phyloP scores from a whole-genome alignment of 306 rosid genomes.

The Mimosa pudica region DNA sequence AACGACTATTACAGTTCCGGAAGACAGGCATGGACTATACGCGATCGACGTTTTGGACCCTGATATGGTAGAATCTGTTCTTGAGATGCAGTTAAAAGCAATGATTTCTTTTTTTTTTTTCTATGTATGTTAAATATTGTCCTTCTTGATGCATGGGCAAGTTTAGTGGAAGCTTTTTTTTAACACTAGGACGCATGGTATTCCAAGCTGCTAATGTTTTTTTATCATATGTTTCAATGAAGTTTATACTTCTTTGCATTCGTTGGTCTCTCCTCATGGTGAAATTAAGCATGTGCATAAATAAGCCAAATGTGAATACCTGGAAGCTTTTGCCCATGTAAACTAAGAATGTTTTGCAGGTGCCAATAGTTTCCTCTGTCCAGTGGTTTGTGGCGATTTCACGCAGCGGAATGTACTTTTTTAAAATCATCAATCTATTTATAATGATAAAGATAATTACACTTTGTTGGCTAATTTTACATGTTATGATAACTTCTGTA shows the following conservation, averaged over 20 bases:
- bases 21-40: conserved; percentile 81
- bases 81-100: not conserved
- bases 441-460: not conserved
- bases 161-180: not conserved
- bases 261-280: not conserved
- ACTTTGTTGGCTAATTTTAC: not conserved
- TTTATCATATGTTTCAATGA: not conserved
- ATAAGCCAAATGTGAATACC: not conserved
- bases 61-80: conserved; percentile 69
- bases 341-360: not conserved
- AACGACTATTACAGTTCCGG: conserved; percentile 70
- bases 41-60: conserved; percentile 92
- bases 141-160: conserved; percentile 7
- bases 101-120: not conserved
- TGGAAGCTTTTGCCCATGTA: not conserved
- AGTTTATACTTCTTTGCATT: not conserved
- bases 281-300: not conserved
- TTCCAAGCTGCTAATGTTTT: not conserved
- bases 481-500: not conserved
- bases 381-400: not conserved
- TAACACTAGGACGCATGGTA: not conserved
- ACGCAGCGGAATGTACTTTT: not conserved
- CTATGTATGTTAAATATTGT: not conserved
- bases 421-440: not conserved
- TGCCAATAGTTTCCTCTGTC: not conserved